Evolutionary conservation across 1,284 basidiomycete genomes (phyloP).

Genomic region (Porogramme epimiltina): DNA sequence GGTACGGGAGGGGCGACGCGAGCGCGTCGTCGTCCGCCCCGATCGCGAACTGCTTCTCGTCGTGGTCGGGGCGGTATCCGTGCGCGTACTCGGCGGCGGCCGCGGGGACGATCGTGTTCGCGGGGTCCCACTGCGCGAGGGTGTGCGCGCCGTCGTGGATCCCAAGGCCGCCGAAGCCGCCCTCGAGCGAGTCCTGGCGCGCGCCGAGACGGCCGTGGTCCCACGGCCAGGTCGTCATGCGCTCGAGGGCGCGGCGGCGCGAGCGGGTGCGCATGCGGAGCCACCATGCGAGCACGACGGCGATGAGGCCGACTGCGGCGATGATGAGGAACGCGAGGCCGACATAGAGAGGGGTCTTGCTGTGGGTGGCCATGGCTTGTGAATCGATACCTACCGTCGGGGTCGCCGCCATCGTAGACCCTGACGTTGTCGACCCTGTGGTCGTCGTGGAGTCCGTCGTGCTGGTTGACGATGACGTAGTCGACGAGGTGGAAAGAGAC

Average conservation of each 20-base stretch:
- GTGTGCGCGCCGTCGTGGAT: too few species aligned
- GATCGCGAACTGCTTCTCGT: not conserved
- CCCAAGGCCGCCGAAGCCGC: not conserved
- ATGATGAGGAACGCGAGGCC: slow-evolving; percentile 44
- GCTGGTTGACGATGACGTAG: not conserved
- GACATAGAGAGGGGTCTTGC: not conserved
- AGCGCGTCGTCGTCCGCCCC: not conserved
- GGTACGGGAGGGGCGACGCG: not conserved
- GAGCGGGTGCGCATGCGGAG: slow-evolving; percentile 38
- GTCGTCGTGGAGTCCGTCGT: not conserved
- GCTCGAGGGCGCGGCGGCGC: slow-evolving; percentile 30
- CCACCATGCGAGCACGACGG: slow-evolving; percentile 42
- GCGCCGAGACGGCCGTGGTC: slow-evolving; percentile 19
- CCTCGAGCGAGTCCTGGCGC: slow-evolving; percentile 14
- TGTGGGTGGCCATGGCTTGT: not conserved
- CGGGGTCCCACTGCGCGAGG: too few species aligned
- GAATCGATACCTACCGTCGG: slow-evolving; percentile 2
- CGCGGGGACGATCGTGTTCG: not conserved
- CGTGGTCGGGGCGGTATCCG: not conserved
- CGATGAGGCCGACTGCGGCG: slow-evolving; percentile 38
- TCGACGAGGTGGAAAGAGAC: not conserved
- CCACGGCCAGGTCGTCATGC: slow-evolving; percentile 34
- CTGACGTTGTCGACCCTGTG: not conserved
- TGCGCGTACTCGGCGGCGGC: not conserved
- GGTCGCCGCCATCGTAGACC: not conserved